A percentile compares a stretch with the other conserved stretches of the same genome.
Evolutionary conservation across 2,329 filamentous ascomycete genomes (phyloP).

Genomic region (Verticillium zaregamsianum): DNA sequence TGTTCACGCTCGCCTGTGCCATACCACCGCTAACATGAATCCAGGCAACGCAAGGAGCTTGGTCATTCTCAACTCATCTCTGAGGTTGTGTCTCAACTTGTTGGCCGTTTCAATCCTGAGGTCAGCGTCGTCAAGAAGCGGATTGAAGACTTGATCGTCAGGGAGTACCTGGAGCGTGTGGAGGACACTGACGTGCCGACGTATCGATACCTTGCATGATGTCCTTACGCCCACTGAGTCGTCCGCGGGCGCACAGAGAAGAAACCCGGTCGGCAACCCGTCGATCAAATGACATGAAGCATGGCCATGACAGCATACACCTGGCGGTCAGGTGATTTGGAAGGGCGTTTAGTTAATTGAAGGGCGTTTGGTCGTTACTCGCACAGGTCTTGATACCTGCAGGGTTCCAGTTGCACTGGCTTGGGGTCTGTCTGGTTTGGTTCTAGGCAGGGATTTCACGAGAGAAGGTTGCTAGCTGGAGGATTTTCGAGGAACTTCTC

Average conservation of each 20-base stretch:
- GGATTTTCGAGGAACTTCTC: no score
- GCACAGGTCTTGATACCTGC: not conserved
- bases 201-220: slow-evolving; percentile 69
- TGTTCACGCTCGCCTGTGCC: slow-evolving; percentile 24
- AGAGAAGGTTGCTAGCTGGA: not conserved
- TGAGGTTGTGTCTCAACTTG: slow-evolving; percentile 68
- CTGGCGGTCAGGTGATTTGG: not conserved
- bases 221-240: not conserved
- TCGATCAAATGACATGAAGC: not conserved
- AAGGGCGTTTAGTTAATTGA: not conserved
- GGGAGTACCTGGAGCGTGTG: slow-evolving; percentile 74
- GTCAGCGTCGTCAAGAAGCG: slow-evolving; percentile 74
- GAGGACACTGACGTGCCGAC: slow-evolving; percentile 61
- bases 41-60: slow-evolving; percentile 69
- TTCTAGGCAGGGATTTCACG: not conserved
- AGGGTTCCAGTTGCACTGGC: not conserved
- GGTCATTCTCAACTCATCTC: slow-evolving; percentile 64
- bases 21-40: slow-evolving; percentile 20
- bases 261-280: not conserved
- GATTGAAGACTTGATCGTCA: slow-evolving; percentile 72
- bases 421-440: not conserved
- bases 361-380: not conserved
- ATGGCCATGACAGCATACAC: not conserved
- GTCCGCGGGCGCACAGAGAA: not conserved
- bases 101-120: slow-evolving; percentile 69